Conservation (phyloP, 306 rosid genomes). For the Cicer pinnatifidum region DNA sequence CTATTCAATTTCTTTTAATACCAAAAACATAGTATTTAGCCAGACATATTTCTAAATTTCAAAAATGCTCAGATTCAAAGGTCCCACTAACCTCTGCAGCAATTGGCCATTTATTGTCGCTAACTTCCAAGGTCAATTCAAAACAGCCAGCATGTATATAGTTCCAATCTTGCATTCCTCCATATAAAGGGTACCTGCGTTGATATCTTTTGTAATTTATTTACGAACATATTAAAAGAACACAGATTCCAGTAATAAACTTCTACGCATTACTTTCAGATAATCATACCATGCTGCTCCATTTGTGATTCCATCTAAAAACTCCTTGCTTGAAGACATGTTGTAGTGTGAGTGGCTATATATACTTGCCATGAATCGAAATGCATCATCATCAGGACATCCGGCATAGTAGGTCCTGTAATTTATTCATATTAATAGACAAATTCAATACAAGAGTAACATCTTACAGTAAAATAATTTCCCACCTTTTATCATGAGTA, state of each 20-base stretch:
- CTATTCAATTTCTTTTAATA: not conserved
- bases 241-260: conserved; percentile 24
- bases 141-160: conserved; percentile 85
- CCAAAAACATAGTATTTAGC: not conserved
- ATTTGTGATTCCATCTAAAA: conserved; percentile 78
- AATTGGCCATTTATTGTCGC: conserved; percentile 91
- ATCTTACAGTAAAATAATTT: conserved; percentile 24
- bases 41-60: conserved; percentile 14
- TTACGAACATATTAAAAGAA: conserved; percentile 37
- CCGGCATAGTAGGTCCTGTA: conserved; percentile 77
- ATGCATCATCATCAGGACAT: conserved; percentile 88
- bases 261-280: conserved; percentile 41
- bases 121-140: conserved; percentile 89
- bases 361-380: conserved; percentile 78
- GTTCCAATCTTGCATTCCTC: conserved; percentile 99
- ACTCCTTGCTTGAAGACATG: conserved; percentile 88
- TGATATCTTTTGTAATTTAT: conserved; percentile 45
- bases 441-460: conserved; percentile 30
- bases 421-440: conserved; percentile 47
- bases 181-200: conserved; percentile 92
- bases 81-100: conserved; percentile 71
- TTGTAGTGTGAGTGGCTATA: conserved; percentile 88
- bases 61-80: conserved; percentile 27
- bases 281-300: conserved; percentile 85
- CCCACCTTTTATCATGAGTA: conserved; percentile 72